A percentile compares a stretch with the other conserved stretches of the same genome.
Evolutionary conservation across 257 asterid genomes (phyloP).

Genomic region (Solanum stenotomum): DNA sequence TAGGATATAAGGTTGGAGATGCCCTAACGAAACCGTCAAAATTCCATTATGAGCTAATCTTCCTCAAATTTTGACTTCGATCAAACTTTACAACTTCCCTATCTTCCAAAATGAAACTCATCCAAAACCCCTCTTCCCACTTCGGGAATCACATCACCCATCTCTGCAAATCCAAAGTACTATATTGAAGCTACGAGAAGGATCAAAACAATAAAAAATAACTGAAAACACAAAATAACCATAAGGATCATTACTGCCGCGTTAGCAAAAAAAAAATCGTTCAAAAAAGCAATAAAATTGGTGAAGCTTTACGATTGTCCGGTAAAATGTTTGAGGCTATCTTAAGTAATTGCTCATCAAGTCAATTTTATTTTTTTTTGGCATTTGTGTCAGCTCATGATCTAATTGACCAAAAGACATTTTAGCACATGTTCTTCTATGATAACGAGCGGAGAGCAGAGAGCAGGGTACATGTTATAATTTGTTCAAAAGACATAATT

Average conservation of each 20-base stretch:
- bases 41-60: background rate
- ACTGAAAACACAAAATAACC: background rate
- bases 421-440: background rate
- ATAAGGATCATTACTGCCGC: background rate
- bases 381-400: background rate
- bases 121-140: background rate
- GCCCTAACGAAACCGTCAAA: background rate
- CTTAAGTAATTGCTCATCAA: background rate
- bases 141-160: background rate
- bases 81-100: background rate
- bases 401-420: background rate
- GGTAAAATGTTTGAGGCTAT: background rate
- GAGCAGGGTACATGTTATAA: too few species aligned
- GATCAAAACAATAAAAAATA: background rate
- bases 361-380: background rate
- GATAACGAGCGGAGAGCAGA: too few species aligned
- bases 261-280: background rate
- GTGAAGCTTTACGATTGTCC: background rate
- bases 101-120: background rate
- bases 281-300: background rate
- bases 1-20: background rate
- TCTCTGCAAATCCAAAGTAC: background rate
- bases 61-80: background rate
- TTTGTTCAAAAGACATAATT: too few species aligned
- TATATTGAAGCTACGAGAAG: background rate